Base-by-base conservation (phyloP, 192 early-diverging fungal species). In the Entomortierella lignicola region DNA sequence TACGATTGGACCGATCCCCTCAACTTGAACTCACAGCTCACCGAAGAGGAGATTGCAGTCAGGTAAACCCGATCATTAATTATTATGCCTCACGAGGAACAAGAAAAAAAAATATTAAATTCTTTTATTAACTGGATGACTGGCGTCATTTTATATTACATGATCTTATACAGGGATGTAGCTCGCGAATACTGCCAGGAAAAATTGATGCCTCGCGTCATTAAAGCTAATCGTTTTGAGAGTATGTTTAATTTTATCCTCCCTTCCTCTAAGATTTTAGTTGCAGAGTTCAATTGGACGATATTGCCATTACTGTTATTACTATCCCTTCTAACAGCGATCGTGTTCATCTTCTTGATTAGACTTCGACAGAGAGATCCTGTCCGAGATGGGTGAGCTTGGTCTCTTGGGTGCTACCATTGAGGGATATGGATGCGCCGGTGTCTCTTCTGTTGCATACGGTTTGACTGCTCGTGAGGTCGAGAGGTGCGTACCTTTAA, bases 401-500 rank as follows among this genome's bases (percentile, higher is more conserved):
- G 97, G 97, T 48, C 85, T 99, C 63, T 85, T 99, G 23, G 97
- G 97, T 10, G 88, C 96, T 12, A 98, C 96, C 5, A 96, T 99
- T 81, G 84, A 97, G 32, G 97, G 95, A 12, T 97, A 97, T 75
- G 97, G 94, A n/a, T 98, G 96, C 65, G 92, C 97, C 26, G 97
- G 97, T 47, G 95, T 98, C 34, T 99, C 97, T 2, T 96, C 94
- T 21, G 97, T 99, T 30, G 96, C 95, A 8, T 98, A 99, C 75
- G 97, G 97, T 42, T 85, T 99, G 58, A 95, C 93, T 61, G 97
- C 97, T 10, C 93, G 97, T 70, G 97, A 99, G 74, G 94, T 99
- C 30, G 97, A 99, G 84, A 86, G 92, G 85, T 91, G 42, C 12
- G 41, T 20, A 8, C 43, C 26, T 58, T 20, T 48, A 10, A 42